Evolutionary conservation across 2,329 filamentous ascomycete species (phyloP), one percentile per base, ranked within the genome.

Genomic region (Calonectria pteridis): DNA sequence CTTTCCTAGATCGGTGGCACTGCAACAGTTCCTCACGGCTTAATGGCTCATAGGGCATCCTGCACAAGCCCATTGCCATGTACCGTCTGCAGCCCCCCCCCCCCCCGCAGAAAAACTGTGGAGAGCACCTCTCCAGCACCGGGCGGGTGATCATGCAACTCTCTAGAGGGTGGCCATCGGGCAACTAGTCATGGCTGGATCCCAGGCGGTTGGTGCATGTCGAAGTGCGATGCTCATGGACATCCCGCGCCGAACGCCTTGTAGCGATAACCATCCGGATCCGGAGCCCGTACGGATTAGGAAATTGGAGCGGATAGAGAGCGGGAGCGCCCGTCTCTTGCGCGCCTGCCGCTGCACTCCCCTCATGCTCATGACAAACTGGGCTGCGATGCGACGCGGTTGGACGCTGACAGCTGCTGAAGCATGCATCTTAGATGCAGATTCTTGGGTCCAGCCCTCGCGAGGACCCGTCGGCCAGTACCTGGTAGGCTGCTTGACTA

Each of bases 321-420:
- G 76, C 78, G 78, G 78, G 78, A 80, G 78, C 72, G 78, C 74
- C 78, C 78, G 78, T 73, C 73, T 53, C 71, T 78, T 78, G 75
- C 78, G 75, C 78, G 75, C 75, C 75, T 78, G 77, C 78, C 78
- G 78, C 76, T 77, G 77, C 75, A 75, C 73, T 69, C 74, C 70
- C 43, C 40, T 69, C 67, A 49, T 69, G 20, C 33, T 69, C 67
- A 53, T 69, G 20, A 58, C 50, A 65, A 67, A 62, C 69, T 67
- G 43, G 33, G 35, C 51, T 67, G 49, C 67, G 70, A 77, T 74
- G 73, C 71, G 75, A 74, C 67, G 55, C 70, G 72, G 68, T 53
- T 71, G 55, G 71, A 51, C 40, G 70, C 70, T 74, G 74, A 77
- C 72, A 67, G 73, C 73, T 70, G 43, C 55, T 73, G 69, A 35